Conservation (phyloP, 2,329 filamentous ascomycete species). For the Alternaria alternata region DNA sequence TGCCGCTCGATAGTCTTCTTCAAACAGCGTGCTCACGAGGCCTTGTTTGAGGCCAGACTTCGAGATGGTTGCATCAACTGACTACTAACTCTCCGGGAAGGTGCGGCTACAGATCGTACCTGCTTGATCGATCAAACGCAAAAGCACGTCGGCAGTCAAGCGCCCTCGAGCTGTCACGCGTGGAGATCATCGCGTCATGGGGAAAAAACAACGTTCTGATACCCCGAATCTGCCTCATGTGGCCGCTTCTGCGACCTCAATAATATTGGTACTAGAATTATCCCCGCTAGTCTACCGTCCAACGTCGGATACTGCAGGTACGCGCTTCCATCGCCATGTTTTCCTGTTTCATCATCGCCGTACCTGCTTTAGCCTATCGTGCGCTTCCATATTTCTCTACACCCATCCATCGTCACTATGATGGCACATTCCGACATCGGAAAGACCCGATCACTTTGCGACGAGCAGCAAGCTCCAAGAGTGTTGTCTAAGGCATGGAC, state of each 20-base stretch:
- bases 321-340: conserved; percentile 4
- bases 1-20: conserved; percentile 4
- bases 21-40: not conserved
- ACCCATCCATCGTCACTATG: not conserved
- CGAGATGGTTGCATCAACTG: not conserved
- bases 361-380: conserved; percentile 19
- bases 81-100: conserved; percentile 1
- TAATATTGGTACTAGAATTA: not conserved
- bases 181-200: not conserved
- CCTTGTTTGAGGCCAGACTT: conserved; percentile 1
- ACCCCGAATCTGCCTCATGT: not conserved
- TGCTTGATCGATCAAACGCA: conserved; percentile 1
- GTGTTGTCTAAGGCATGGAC: not conserved
- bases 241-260: conserved; percentile 15
- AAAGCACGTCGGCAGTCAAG: not conserved
- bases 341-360: conserved; percentile 7
- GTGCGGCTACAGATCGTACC: not conserved
- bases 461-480: not conserved
- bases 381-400: not conserved
- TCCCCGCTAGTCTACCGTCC: conserved; percentile 3
- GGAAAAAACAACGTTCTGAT: conserved; percentile 4
- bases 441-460: not conserved
- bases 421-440: not conserved
- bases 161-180: not conserved
- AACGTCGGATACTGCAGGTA: conserved; percentile 13